Base-by-base conservation (phyloP, 306 rosid genomes). In the Begonia fuchsioides region DNA sequence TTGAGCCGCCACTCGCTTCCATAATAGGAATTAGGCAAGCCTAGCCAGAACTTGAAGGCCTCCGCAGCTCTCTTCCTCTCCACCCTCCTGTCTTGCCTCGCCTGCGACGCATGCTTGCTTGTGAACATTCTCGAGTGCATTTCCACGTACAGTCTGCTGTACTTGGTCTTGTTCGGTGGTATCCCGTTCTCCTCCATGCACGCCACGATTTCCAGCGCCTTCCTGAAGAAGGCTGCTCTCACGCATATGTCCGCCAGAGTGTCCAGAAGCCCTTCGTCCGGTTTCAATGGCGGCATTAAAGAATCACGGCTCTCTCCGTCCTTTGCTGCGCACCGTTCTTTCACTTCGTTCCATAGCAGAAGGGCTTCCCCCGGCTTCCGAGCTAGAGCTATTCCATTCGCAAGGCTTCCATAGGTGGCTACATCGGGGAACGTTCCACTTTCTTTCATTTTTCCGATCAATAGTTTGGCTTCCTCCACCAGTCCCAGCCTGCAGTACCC, bases 81-180 rank as follows among this genome's bases (percentile, higher is more conserved):
- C 0, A 46, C 57, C 73, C 97, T 81, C 58, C 90, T 70, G 55
- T 90, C 92, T 62, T 79, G 92, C 67, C 97, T 84, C 26, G 97
- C 97, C 64, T 60, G 59, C 15, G 97, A 90, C 39, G 97, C 97
- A 71, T 90, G 97, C 71, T 84, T 90, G 52, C 97, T 90, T 4
- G 97, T 81, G 57, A 90, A 90, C 95, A 90, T 84, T 59, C 86
- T 90, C 3, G 97, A 90, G 63, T 84, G 97, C 97, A 90, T 84
- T 68, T 84, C 97, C 71, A 90, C 97, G n/a, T 90, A 90, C 55
- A 90, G 81, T 71, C 83, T 71, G 58, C 82, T 81, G 68, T 51
- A 84, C 77, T 90, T 90, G 47, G 92, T 90, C 84, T 90, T 90
- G 51, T 90, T 81, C 0, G 97, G 97, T 40, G 97, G 39, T 49